These are phyloP conservation scores for Melaleuca alternifolia DNA, from an alignment of 345 rosid genomes.

Conservation along the genomic window DNA sequence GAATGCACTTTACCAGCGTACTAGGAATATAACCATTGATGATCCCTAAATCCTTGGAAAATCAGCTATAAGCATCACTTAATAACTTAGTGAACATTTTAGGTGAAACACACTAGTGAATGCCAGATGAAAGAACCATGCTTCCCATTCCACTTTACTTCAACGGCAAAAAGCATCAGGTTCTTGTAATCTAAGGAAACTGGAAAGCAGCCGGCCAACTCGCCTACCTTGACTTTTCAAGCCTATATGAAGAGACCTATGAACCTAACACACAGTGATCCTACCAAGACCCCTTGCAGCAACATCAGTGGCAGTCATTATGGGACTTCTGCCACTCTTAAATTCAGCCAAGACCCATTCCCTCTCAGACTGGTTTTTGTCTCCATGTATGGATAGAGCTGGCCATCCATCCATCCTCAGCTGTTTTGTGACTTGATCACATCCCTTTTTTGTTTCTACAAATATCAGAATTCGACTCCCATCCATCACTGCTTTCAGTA, in stretches of 20 bases:
- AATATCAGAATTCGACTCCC: constrained; percentile 82
- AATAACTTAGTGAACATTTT: neutral
- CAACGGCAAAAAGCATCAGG: neutral
- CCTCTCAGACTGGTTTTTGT: constrained; percentile 89
- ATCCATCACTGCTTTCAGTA: constrained; percentile 75
- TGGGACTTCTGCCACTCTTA: constrained; percentile 84
- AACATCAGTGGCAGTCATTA: constrained; percentile 98
- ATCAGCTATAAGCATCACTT: neutral
- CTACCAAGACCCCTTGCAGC: constrained; percentile 99
- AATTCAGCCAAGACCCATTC: constrained; percentile 95
- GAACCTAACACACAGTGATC: constrained; percentile 61
- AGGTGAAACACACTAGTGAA: neutral
- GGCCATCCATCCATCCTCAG: constrained; percentile 99
- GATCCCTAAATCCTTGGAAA: neutral
- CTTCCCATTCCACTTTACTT: neutral
- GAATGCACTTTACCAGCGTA: neutral
- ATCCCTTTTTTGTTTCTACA: constrained; percentile 88
- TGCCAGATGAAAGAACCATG: neutral
- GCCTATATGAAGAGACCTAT: constrained; percentile 22
- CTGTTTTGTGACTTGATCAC: constrained; percentile 93
- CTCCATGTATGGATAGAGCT: constrained; percentile 95
- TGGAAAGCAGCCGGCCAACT: constrained; percentile 98
- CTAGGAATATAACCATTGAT: neutral
- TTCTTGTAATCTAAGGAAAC: constrained; percentile 26
- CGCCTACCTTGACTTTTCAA: constrained; percentile 32